Percentiles rank a stretch among this genome's conserved stretches.
phyloP scores from a whole-genome alignment of 352 stramenopile species.

The Globisporangium carolinianum region DNA sequence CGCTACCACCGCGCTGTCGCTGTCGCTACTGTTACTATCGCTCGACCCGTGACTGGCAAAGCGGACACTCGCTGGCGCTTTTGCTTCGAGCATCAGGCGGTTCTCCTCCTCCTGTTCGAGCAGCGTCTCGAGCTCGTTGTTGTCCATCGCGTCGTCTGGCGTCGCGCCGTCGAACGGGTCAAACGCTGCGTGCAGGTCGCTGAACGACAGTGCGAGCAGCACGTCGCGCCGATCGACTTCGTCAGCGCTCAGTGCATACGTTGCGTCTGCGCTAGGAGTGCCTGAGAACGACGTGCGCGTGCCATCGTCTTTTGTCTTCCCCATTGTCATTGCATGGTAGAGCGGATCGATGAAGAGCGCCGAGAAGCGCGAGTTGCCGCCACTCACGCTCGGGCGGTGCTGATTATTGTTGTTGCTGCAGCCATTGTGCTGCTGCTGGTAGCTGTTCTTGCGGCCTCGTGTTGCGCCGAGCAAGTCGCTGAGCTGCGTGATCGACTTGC shows the following conservation, averaged over 20 bases:
- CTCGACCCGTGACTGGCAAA: neutral
- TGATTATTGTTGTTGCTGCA: constrained; percentile 7
- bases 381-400: constrained; percentile 10
- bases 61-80: neutral
- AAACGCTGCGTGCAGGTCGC: constrained; percentile 12
- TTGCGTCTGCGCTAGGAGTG: neutral
- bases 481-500: constrained; percentile 2
- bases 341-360: constrained; percentile 16
- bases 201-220: constrained; percentile 9
- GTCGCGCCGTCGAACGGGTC: constrained; percentile 11
- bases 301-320: constrained; percentile 10
- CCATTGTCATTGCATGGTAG: constrained; percentile 14
- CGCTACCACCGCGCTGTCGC: neutral
- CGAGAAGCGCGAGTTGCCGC: constrained; percentile 12
- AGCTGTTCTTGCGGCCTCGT: constrained; percentile 3
- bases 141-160: constrained; percentile 14
- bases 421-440: neutral
- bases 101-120: constrained; percentile 10
- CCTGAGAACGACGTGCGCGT: constrained; percentile 1
- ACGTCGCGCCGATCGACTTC: constrained; percentile 5
- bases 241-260: neutral
- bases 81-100: constrained; percentile 5
- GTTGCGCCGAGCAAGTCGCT: neutral
- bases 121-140: constrained; percentile 16
- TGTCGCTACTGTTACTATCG: neutral